phyloP scores from a whole-genome alignment of 1,139 yeast species.

The Suzukiozyma palmioleophila region DNA sequence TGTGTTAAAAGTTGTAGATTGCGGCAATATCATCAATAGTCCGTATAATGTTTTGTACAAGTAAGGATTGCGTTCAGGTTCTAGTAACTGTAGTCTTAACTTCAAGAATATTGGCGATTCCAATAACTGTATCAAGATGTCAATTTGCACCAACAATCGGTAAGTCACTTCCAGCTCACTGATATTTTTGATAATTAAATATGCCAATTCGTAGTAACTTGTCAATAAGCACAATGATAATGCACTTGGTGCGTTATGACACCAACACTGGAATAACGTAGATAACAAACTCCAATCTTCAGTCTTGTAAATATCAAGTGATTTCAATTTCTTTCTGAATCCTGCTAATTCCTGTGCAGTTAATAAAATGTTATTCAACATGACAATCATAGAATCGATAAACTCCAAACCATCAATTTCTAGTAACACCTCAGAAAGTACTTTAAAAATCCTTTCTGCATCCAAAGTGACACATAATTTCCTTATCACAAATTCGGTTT shows the following conservation, averaged over 20 bases:
- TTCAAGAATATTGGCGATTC: slow-evolving; percentile 86
- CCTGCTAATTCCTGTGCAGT: slow-evolving; percentile 78
- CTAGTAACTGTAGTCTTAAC: slow-evolving; percentile 78
- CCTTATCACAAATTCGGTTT: slow-evolving; percentile 82
- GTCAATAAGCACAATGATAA: slow-evolving; percentile 81
- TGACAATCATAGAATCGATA: slow-evolving; percentile 77
- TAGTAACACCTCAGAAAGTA: slow-evolving; percentile 68
- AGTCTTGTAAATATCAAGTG: slow-evolving; percentile 37
- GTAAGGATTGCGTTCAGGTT: slow-evolving; percentile 79
- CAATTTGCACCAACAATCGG: slow-evolving; percentile 70
- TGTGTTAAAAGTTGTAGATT: slow-evolving; percentile 84
- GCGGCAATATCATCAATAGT: slow-evolving; percentile 89
- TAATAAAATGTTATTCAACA: slow-evolving; percentile 80
- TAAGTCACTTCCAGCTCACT: slow-evolving; percentile 75
- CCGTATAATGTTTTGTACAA: slow-evolving; percentile 89
- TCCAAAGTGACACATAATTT: slow-evolving; percentile 78
- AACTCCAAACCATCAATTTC: slow-evolving; percentile 68
- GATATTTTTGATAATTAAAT: slow-evolving; percentile 66
- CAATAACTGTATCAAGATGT: slow-evolving; percentile 71
- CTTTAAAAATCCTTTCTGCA: slow-evolving; percentile 78
- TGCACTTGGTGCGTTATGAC: slow-evolving; percentile 87
- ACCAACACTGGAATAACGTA: slow-evolving; percentile 84
- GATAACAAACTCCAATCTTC: slow-evolving; percentile 76
- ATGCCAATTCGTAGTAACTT: slow-evolving; percentile 87
- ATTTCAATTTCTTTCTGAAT: slow-evolving; percentile 63